A percentile compares a stretch with the other conserved stretches of the same genome.
Conservation (phyloP, 2,329 filamentous ascomycete genomes). For the Claviceps sp. region DNA sequence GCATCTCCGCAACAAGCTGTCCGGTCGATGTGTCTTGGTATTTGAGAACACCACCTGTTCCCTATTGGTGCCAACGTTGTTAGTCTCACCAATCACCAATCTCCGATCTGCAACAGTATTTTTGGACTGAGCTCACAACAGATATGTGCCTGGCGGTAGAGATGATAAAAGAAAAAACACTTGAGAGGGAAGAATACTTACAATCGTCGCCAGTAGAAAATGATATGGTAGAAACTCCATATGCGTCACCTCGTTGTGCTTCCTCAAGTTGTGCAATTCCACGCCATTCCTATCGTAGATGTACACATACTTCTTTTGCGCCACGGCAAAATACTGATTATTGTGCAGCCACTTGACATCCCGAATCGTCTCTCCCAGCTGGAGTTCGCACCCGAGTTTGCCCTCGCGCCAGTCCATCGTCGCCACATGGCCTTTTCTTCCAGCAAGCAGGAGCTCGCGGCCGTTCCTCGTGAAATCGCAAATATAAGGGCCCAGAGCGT, state of each 20-base stretch:
- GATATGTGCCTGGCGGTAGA: neutral
- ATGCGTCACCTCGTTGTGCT: conserved; percentile 80
- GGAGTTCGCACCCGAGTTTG: conserved; percentile 80
- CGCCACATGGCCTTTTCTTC: conserved; percentile 86
- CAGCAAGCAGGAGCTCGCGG: conserved; percentile 69
- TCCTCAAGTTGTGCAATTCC: conserved; percentile 81
- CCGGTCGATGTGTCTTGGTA: conserved; percentile 95
- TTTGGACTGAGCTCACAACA: neutral
- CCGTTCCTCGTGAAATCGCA: conserved; percentile 87
- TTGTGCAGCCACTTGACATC: conserved; percentile 91
- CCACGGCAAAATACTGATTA: conserved; percentile 85
- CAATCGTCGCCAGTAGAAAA: conserved; percentile 78
- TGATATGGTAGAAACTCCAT: conserved; percentile 97
- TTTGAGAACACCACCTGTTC: conserved; percentile 71
- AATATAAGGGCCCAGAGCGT: conserved; percentile 72
- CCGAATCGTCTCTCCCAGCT: conserved; percentile 79
- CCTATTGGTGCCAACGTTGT: conserved; percentile 25
- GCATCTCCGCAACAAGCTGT: conserved; percentile 71
- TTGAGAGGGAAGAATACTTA: conserved; percentile 27
- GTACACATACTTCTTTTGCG: conserved; percentile 93
- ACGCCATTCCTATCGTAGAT: conserved; percentile 89
- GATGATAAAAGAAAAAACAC: neutral
- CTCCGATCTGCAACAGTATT: neutral
- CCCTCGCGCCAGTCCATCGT: conserved; percentile 94
- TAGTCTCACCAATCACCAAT: neutral